Conservation (phyloP, 768 basidiomycete genomes). For the Mycena rosella region DNA sequence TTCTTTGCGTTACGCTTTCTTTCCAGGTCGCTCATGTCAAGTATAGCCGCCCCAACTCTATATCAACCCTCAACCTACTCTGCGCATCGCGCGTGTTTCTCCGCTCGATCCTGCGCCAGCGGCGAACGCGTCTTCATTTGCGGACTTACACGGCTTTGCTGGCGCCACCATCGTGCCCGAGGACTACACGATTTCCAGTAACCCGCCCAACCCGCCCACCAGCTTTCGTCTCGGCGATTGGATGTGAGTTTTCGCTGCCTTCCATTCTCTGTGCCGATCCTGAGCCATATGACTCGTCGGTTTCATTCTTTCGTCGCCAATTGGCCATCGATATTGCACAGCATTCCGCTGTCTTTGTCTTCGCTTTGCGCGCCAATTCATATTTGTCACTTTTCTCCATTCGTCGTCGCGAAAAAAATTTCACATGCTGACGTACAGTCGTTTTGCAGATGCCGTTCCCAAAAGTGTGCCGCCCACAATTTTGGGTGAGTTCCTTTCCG, state of each 20-base stretch:
- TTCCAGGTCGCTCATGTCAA: slow-evolving; percentile 39
- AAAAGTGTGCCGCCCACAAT: slow-evolving; percentile 84
- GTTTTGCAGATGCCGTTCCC: slow-evolving; percentile 70
- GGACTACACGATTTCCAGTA: slow-evolving; percentile 72
- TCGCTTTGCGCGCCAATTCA: slow-evolving; percentile 26
- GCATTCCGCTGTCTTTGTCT: slow-evolving; percentile 28
- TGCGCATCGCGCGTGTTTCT: slow-evolving; percentile 2
- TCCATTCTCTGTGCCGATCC: slow-evolving; percentile 19
- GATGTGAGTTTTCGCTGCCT: too few species aligned
- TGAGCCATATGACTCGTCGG: slow-evolving; percentile 30
- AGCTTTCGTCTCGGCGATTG: slow-evolving; percentile 80
- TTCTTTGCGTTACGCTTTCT: slow-evolving; percentile 9
- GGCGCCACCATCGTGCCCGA: slow-evolving; percentile 38
- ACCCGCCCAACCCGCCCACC: slow-evolving; percentile 78
- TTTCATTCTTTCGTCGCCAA: too few species aligned
- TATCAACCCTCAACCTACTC: slow-evolving; percentile 42
- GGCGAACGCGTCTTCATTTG: background rate
- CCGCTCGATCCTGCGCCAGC: background rate
- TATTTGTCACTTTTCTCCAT: slow-evolving; percentile 35
- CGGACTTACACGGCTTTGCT: slow-evolving; percentile 34
- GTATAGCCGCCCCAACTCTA: slow-evolving; percentile 38
- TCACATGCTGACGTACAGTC: slow-evolving; percentile 40
- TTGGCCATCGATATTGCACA: slow-evolving; percentile 40
- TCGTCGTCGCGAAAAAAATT: slow-evolving; percentile 29
- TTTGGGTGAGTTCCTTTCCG: slow-evolving; percentile 73